A percentile compares a stretch with the other conserved stretches of the same genome.
These are phyloP conservation scores for Dentipellis fragilis DNA, from an alignment of 768 basidiomycete species.

Conservation along the genomic window DNA sequence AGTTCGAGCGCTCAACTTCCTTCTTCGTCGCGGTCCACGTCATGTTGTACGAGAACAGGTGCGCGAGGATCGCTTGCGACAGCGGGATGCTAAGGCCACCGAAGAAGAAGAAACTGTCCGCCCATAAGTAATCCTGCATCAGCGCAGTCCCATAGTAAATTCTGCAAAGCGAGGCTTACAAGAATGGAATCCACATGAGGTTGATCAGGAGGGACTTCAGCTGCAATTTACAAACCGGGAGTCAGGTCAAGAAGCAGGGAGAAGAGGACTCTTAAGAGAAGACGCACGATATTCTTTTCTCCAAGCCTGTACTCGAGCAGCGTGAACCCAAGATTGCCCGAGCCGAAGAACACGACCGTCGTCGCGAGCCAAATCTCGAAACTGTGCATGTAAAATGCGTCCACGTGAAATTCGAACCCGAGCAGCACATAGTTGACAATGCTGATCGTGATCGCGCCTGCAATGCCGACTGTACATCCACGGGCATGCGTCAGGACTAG, in stretches of 20 bases:
- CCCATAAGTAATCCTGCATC: neutral
- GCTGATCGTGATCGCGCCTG: constrained; percentile 54
- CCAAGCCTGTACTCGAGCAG: constrained; percentile 68
- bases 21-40: constrained; percentile 74
- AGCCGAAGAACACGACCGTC: constrained; percentile 67
- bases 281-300: constrained; percentile 19
- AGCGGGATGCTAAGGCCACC: constrained; percentile 68
- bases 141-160: neutral
- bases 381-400: constrained; percentile 68
- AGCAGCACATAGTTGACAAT: constrained; percentile 68
- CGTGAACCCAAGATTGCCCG: constrained; percentile 63
- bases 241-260: neutral
- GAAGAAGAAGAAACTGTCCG: constrained; percentile 65
- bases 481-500: neutral
- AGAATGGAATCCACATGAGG: constrained; percentile 30
- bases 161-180: constrained; percentile 13
- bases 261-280: neutral
- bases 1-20: constrained; percentile 82
- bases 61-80: constrained; percentile 51
- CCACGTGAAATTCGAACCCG: constrained; percentile 62
- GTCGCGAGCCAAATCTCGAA: constrained; percentile 79
- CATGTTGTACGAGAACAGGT: constrained; percentile 69
- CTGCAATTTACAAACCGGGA: constrained; percentile 6
- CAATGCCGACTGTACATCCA: constrained; percentile 36
- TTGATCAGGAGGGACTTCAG: constrained; percentile 21